Evolutionary conservation across 768 basidiomycete species (phyloP), one percentile per base, ranked within the genome.

Genomic region (Podaxis pistillaris): DNA sequence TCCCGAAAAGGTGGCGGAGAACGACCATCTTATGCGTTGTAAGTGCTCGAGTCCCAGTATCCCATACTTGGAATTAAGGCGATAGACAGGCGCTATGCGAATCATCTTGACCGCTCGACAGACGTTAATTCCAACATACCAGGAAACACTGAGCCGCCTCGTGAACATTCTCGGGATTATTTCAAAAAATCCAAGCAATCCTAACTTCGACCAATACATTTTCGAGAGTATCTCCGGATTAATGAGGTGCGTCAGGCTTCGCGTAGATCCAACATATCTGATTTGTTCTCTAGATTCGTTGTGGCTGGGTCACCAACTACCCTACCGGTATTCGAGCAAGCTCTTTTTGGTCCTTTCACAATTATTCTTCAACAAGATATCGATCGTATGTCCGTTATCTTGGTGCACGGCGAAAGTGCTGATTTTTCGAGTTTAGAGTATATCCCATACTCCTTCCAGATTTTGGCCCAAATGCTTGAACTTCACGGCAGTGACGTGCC

Each of bases 1-100:
- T 3, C 87, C 97, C 0, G 92, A 97, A 72, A 96, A 96, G 77
- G 86, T 96, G 36, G 94, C 96, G 0, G 96, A 98, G 72, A 99
- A 99, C 68, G 96, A 98, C 73, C 91, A 97, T 73, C 78, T 98
- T 53, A 99, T 98, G 95, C 95, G 93, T 80, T 96, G 96, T 96
- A 66, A 52, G 88, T 75, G 15, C n/a, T 17, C 47, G 57, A 55
- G 30, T 33, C 24, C 60, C 54, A 66, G 24, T 22, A 63, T 56
- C 53, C 59, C 61, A 58, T 44, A 55, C 8, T 52, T 56, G 30
- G 24, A 17, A 24, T 19, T 46, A 46, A 60, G 54, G 50, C 22
- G 5, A 24, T 37, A 24, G 12, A n/a, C 58, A 98, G 96, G 93
- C 73, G 86, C 86, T 19, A 96, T 98, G 93, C 86, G 96, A 33